A percentile compares a stretch with the other conserved stretches of the same genome.
phyloP scores from a whole-genome alignment of 306 rosid genomes.

The Vigna nakashimae region DNA sequence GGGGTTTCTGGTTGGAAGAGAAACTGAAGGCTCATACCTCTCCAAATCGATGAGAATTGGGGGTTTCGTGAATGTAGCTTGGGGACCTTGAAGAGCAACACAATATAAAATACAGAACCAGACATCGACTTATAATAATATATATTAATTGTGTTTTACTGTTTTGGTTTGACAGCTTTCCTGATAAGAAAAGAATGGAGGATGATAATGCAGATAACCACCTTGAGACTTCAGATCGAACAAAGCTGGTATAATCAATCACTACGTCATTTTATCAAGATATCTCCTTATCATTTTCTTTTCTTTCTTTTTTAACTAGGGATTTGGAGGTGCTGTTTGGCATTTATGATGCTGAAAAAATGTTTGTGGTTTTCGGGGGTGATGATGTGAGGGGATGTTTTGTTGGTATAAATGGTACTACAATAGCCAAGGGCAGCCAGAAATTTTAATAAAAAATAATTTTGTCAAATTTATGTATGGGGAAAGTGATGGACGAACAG shows the following conservation, averaged over 20 bases:
- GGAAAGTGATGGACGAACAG: background rate
- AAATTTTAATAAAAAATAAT: background rate
- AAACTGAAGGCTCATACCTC: constrained; percentile 30
- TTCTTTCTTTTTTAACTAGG: background rate
- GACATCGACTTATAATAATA: constrained; percentile 5
- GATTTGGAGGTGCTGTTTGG: constrained; percentile 4
- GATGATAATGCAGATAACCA: constrained; percentile 49
- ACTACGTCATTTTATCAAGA: constrained; percentile 30
- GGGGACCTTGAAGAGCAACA: constrained; percentile 16
- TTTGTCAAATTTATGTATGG: background rate
- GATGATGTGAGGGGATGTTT: too few species aligned
- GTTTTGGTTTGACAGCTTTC: constrained; percentile 63
- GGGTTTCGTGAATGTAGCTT: constrained; percentile 21
- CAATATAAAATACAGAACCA: constrained; percentile 16
- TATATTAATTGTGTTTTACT: constrained; percentile 40
- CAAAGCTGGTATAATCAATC: constrained; percentile 65
- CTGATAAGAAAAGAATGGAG: constrained; percentile 60
- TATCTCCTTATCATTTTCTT: background rate
- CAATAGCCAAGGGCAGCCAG: background rate
- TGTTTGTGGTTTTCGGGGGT: background rate
- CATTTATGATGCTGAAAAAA: constrained; percentile 24
- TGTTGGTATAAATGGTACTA: background rate
- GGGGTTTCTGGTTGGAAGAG: constrained; percentile 34
- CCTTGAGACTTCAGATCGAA: constrained; percentile 57
- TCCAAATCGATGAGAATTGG: constrained; percentile 35